Conservation (phyloP, 192 early-diverging fungal species). For the Coemansia sp. region DNA sequence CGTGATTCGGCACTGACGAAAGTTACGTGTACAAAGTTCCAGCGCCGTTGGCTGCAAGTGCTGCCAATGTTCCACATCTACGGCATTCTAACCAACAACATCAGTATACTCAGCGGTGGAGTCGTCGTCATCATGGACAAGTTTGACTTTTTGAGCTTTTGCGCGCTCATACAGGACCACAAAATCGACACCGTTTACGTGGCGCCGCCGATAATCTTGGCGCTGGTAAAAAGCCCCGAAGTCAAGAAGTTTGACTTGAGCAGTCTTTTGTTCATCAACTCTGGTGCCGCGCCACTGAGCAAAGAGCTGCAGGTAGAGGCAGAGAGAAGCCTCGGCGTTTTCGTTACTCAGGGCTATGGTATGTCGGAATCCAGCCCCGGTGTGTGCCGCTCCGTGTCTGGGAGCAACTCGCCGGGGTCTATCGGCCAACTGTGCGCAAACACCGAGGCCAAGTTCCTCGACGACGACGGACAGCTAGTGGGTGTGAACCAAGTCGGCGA, state of each 20-base stretch:
- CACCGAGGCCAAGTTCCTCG: constrained; percentile 72
- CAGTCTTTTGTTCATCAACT: constrained; percentile 63
- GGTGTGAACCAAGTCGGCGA: constrained; percentile 73
- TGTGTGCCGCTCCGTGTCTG: constrained; percentile 31
- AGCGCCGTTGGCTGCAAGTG: constrained; percentile 43
- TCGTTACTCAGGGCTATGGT: constrained; percentile 65
- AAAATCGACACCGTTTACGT: constrained; percentile 66
- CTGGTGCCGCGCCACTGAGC: constrained; percentile 82
- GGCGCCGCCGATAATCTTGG: constrained; percentile 70
- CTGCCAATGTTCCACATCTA: constrained; percentile 81
- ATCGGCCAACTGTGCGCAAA: constrained; percentile 75
- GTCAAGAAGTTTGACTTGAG: constrained; percentile 76
- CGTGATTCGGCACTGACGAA: constrained; percentile 18
- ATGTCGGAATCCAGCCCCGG: constrained; percentile 64
- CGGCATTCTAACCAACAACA: constrained; percentile 60
- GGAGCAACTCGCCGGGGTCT: constrained; percentile 54
- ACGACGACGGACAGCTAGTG: constrained; percentile 70
- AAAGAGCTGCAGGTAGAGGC: constrained; percentile 66
- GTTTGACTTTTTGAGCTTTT: constrained; percentile 70
- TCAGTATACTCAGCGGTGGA: constrained; percentile 51
- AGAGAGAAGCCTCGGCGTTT: constrained; percentile 43
- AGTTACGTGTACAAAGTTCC: constrained; percentile 18
- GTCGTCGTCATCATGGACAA: constrained; percentile 74
- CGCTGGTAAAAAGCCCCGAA: constrained; percentile 74
- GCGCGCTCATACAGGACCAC: constrained; percentile 70